phyloP scores from a whole-genome alignment of 192 early-diverging fungal species.

The Lobosporangium transversale region DNA sequence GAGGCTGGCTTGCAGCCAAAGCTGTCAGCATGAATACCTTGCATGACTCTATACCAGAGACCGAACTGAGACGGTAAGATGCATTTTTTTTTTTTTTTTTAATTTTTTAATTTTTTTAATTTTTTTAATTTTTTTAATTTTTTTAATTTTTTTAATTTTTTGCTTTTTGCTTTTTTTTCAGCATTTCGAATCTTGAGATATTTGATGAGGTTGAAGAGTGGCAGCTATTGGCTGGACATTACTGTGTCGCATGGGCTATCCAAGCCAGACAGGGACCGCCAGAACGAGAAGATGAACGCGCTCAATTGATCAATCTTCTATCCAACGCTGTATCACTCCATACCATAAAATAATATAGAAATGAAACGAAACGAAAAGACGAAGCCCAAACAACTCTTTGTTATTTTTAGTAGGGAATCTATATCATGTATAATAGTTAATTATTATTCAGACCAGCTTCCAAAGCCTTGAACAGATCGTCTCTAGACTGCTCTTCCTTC shows the following conservation, averaged over 20 bases:
- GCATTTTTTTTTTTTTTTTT: not conserved
- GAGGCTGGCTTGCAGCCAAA: conserved; percentile 67
- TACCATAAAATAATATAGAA: conserved; percentile 1
- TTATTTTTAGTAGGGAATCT: not conserved
- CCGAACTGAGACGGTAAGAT: conserved; percentile 52
- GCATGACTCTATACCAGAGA: conserved; percentile 56
- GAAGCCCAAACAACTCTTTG: no score
- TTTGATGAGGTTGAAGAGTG: conserved; percentile 96
- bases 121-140: no score
- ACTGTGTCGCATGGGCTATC: conserved; percentile 83
- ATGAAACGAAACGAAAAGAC: not conserved
- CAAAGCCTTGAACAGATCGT: conserved; percentile 10
- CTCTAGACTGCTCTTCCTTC: conserved; percentile 21
- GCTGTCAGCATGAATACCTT: conserved; percentile 72
- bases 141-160: no score
- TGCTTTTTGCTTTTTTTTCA: no score
- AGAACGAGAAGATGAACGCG: not conserved
- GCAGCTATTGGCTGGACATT: conserved; percentile 82
- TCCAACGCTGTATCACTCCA: conserved; percentile 9
- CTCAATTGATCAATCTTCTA: conserved; percentile 14
- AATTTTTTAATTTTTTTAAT: no score
- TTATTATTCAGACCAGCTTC: conserved; percentile 9
- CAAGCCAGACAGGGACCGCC: conserved; percentile 19
- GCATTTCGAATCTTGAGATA: conserved; percentile 81
- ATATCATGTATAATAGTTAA: not conserved